These are phyloP conservation scores for Rosa chinensis DNA, from an alignment of 306 rosid genomes.

Conservation along the genomic window DNA sequence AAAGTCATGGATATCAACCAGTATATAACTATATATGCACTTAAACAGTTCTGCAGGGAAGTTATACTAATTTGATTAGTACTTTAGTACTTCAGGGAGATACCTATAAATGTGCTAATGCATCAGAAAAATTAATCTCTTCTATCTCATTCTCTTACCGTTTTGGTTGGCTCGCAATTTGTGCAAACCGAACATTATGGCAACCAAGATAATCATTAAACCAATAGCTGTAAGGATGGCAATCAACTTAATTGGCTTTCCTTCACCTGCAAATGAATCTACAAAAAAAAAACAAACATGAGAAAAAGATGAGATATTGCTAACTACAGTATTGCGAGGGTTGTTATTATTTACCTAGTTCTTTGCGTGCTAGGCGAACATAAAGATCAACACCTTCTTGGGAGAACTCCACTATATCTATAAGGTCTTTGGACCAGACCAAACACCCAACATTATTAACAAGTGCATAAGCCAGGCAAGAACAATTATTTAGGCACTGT, in stretches of 20 bases:
- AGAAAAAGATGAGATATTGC: neutral
- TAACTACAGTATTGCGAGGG: no score
- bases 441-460: constrained; percentile 21
- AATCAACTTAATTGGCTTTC: constrained; percentile 11
- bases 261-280: constrained; percentile 5
- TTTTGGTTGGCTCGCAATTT: neutral
- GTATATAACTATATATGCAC: no score
- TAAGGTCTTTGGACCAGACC: constrained; percentile 22
- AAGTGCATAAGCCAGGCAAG: constrained; percentile 30
- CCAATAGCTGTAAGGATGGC: neutral
- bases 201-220: neutral
- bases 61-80: neutral
- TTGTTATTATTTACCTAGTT: constrained; percentile 29
- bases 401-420: constrained; percentile 11
- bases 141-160: constrained; percentile 14
- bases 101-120: neutral
- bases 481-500: constrained; percentile 33
- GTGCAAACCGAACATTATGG: neutral
- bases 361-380: constrained; percentile 27
- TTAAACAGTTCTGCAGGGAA: no score
- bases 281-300: neutral
- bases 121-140: neutral
- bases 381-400: neutral
- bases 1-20: no score
- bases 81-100: no score